Conservation (phyloP, 1,284 basidiomycete species). For the Tilletiopsis washingtonensis region DNA sequence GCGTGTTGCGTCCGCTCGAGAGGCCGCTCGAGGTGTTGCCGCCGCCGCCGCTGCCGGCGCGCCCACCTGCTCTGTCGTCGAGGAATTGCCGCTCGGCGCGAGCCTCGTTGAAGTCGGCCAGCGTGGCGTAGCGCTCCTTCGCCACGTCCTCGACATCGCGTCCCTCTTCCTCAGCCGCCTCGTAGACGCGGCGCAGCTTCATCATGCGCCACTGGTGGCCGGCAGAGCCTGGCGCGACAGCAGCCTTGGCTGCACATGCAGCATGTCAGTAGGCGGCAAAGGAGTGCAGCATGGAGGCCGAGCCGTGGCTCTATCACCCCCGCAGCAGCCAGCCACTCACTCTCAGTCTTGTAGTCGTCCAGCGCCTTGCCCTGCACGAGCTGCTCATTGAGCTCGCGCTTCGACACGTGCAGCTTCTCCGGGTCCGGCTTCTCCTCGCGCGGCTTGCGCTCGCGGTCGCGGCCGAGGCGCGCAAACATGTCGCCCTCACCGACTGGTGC, state of each 20-base stretch:
- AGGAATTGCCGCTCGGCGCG: constrained; percentile 73
- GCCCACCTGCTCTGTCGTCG: constrained; percentile 61
- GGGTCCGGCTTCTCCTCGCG: constrained; percentile 60
- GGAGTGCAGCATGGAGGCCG: too few species aligned
- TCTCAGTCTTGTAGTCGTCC: constrained; percentile 55
- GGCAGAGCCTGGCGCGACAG: constrained; percentile 60
- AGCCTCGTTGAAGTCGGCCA: constrained; percentile 80
- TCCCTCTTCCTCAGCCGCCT: constrained; percentile 74
- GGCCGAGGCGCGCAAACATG: constrained; percentile 54
- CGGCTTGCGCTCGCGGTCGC: constrained; percentile 57
- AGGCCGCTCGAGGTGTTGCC: constrained; percentile 9
- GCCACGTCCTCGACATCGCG: constrained; percentile 71
- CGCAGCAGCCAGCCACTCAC: too few species aligned
- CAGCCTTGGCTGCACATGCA: neutral
- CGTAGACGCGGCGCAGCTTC: constrained; percentile 80
- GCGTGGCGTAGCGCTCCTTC: constrained; percentile 54
- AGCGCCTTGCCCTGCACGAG: constrained; percentile 59
- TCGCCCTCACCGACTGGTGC: neutral
- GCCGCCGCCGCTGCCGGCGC: constrained; percentile 50
- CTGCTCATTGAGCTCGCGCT: constrained; percentile 72
- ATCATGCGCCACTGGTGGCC: constrained; percentile 97
- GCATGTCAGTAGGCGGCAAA: too few species aligned
- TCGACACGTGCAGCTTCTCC: constrained; percentile 56
- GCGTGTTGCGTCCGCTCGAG: constrained; percentile 46
- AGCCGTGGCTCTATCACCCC: too few species aligned